Conservation (phyloP, 495 filamentous ascomycete species). For the Rhypophila decipiens region DNA sequence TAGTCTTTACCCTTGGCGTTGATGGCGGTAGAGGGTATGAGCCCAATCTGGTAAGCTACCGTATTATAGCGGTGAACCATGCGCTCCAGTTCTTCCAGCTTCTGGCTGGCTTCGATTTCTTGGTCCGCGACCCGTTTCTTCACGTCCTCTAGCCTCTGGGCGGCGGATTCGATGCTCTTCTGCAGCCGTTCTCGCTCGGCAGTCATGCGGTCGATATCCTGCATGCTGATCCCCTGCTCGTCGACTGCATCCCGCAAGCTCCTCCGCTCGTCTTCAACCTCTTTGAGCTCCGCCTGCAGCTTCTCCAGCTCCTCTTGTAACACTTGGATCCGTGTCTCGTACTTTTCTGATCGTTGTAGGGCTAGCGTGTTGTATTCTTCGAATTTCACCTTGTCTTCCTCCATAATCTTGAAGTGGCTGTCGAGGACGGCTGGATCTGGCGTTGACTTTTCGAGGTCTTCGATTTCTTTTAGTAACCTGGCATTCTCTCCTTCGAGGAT, state of each 20-base stretch:
- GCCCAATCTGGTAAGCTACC: constrained; percentile 82
- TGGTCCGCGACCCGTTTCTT: constrained; percentile 76
- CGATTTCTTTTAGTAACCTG: constrained; percentile 70
- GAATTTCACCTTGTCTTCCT: constrained; percentile 87
- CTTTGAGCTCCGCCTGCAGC: constrained; percentile 65
- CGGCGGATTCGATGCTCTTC: constrained; percentile 70
- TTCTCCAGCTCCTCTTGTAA: constrained; percentile 75
- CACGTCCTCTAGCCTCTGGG: constrained; percentile 67
- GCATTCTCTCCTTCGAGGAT: constrained; percentile 79
- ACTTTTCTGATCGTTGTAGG: constrained; percentile 73
- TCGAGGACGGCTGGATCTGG: constrained; percentile 78
- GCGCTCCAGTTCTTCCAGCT: constrained; percentile 83
- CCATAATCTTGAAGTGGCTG: constrained; percentile 76
- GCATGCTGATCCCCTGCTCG: constrained; percentile 84
- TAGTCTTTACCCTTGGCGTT: constrained; percentile 81
- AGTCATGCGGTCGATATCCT: constrained; percentile 98
- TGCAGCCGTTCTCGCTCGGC: constrained; percentile 86
- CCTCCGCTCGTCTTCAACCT: constrained; percentile 73
- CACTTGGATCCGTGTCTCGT: constrained; percentile 66
- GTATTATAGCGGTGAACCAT: constrained; percentile 86
- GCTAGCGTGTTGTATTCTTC: constrained; percentile 82
- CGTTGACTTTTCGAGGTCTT: constrained; percentile 76
- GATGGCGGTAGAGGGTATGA: constrained; percentile 74
- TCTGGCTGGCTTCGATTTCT: constrained; percentile 71
- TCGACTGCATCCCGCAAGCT: constrained; percentile 79